Conservation (phyloP, 1,139 yeast genomes). For the Magnusiomyces paraingens region DNA sequence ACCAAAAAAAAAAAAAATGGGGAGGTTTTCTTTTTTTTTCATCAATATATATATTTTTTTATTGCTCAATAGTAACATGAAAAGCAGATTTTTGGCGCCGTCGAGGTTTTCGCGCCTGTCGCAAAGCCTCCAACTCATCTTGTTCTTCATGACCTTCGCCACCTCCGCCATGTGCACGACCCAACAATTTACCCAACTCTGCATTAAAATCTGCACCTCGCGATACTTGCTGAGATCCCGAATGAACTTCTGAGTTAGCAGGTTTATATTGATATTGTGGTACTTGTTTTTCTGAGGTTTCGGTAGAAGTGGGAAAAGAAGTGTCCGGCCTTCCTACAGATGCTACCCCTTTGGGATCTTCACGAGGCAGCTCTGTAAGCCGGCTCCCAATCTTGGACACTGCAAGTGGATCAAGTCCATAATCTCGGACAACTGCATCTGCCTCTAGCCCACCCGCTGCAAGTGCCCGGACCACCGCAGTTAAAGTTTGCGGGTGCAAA, state of each 20-base stretch:
- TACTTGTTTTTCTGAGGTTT: neutral
- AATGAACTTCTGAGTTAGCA: no score
- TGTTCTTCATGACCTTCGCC: no score
- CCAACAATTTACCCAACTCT: no score
- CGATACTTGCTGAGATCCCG: no score
- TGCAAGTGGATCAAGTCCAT: neutral
- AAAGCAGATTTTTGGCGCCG: no score
- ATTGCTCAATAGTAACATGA: no score
- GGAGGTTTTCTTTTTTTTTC: neutral
- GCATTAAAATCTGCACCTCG: no score
- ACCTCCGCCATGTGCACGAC: no score
- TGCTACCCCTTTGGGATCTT: neutral
- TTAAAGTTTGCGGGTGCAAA: slow-evolving; percentile 2
- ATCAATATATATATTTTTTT: neutral
- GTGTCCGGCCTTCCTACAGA: neutral
- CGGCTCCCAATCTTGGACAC: neutral
- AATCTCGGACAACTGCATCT: neutral
- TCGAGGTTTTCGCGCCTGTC: neutral
- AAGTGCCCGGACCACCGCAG: neutral
- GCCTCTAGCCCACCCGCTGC: neutral
- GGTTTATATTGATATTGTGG: neutral
- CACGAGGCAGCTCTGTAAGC: neutral
- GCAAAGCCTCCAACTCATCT: neutral
- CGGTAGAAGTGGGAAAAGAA: neutral
- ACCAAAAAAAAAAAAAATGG: no score